Conservation (phyloP, 306 rosid genomes). For the Prunus campanulata region DNA sequence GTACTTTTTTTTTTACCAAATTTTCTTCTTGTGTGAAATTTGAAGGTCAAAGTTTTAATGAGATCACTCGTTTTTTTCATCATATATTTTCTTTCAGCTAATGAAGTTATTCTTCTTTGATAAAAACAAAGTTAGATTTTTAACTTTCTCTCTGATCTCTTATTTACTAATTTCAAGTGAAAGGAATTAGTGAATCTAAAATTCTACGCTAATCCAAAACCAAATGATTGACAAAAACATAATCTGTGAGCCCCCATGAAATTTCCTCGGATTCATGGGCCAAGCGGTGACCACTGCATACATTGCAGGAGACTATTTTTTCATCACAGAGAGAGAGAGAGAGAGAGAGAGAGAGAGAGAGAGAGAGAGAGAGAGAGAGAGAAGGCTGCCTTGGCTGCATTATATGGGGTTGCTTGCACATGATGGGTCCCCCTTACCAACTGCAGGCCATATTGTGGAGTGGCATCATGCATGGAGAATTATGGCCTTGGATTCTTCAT, state of each 20-base stretch:
- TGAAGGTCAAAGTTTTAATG: too few species aligned
- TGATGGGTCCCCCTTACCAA: not conserved
- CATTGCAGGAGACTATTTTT: not conserved
- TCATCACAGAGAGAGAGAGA: not conserved
- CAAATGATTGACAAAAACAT: not conserved
- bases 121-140: too few species aligned
- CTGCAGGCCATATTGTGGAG: not conserved
- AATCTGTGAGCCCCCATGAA: too few species aligned
- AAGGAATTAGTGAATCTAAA: too few species aligned
- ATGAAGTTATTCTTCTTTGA: too few species aligned
- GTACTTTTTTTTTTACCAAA: too few species aligned
- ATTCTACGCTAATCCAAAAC: too few species aligned
- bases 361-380: not conserved
- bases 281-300: not conserved
- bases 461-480: not conserved
- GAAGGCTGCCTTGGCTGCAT: conserved; percentile 4
- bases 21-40: too few species aligned
- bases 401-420: not conserved
- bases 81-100: too few species aligned
- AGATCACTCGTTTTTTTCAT: too few species aligned
- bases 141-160: too few species aligned
- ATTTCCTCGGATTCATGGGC: not conserved
- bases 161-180: too few species aligned
- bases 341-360: not conserved
- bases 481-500: conserved; percentile 5